Evolutionary conservation across 768 basidiomycete species (phyloP), one percentile per base, ranked within the genome.

Genomic region (Suillus occidentalis): DNA sequence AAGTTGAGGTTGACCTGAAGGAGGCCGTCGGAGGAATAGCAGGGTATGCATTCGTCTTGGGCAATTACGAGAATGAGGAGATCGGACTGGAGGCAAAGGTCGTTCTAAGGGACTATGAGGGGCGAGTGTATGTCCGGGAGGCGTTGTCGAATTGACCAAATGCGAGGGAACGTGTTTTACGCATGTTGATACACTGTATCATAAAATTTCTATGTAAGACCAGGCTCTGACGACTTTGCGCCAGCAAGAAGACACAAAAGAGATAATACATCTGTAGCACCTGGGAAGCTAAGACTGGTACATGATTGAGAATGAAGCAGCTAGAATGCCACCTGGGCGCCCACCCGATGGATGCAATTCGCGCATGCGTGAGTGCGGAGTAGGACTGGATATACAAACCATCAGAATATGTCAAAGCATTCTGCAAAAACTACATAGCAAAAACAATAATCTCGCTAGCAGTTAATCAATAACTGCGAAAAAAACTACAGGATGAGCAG

Each of bases 101-200:
- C 52, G 40, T 18, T 36, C 57, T 74, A 50, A 68, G 64, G 52
- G 77, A 74, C 4, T 77, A 75, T 66, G 75, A 78, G 60, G 75
- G 75, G 25, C 67, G 71, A 39, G 69, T 76, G 47, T 76, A 71
- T 55, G 49, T 70, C 55, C 63, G 62, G 34, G 62, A 57, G 31
- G 58, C 31, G 6, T 59, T 63, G 47, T 28, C 8, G 63, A 47
- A 37, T 42, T 50, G 22, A 43, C 58, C 9, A 28, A 28, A 28
- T 16, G 14, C 25, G 25, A 28, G 28, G 18, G 8, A 13, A 25
- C 61, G 34, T 20, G 53, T 55, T n/a, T 4, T n/a, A 39, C 16
- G 5, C 22, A 25, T 40, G 57, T 25, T 39, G 22, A 25, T 25
- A 14, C 8, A 22, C 13, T 14, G 39, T 25, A 39, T 58, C 16